Evolutionary conservation across 805 yeast genomes (phyloP).

Genomic region (Suhomyces sp.): DNA sequence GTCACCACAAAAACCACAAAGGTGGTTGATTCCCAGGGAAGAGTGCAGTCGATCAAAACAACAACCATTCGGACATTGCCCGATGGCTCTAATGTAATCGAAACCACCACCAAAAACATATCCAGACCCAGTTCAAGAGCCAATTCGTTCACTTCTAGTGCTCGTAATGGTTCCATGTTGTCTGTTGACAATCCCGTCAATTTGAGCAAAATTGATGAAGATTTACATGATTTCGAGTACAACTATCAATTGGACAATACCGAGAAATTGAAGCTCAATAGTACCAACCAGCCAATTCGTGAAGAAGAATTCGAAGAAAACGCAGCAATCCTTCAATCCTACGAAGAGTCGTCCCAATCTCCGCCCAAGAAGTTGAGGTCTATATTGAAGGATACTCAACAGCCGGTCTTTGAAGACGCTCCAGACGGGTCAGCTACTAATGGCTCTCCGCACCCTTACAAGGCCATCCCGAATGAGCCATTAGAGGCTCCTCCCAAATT

Average conservation of each 20-base stretch:
- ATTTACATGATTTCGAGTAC: slow-evolving; percentile 42
- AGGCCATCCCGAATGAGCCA: neutral
- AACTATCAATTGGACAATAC: slow-evolving; percentile 34
- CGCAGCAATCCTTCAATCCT: slow-evolving; percentile 2
- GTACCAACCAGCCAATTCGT: neutral
- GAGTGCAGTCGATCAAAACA: slow-evolving; percentile 39
- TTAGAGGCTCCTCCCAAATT: neutral
- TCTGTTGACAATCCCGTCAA: slow-evolving; percentile 18
- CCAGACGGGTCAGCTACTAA: neutral
- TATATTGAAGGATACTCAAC: slow-evolving; percentile 28
- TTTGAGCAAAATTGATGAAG: slow-evolving; percentile 41
- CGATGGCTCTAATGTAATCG: slow-evolving; percentile 43
- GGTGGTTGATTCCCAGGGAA: slow-evolving; percentile 38
- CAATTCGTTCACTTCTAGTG: slow-evolving; percentile 20
- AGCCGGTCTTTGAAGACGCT: slow-evolving; percentile 5
- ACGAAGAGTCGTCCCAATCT: slow-evolving; percentile 5
- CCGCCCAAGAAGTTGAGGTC: slow-evolving; percentile 32
- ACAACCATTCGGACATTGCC: slow-evolving; percentile 36
- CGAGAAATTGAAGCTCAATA: neutral
- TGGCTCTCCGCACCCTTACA: slow-evolving; percentile 1
- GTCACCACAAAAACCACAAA: slow-evolving; percentile 44
- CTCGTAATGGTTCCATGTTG: slow-evolving; percentile 22
- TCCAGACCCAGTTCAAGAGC: slow-evolving; percentile 33
- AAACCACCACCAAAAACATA: slow-evolving; percentile 41
- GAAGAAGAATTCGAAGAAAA: slow-evolving; percentile 1